Evolutionary conservation across 176 grass and related monocot species (phyloP), one percentile per base, ranked within the genome.

Genomic region (Microstegium vimineum): DNA sequence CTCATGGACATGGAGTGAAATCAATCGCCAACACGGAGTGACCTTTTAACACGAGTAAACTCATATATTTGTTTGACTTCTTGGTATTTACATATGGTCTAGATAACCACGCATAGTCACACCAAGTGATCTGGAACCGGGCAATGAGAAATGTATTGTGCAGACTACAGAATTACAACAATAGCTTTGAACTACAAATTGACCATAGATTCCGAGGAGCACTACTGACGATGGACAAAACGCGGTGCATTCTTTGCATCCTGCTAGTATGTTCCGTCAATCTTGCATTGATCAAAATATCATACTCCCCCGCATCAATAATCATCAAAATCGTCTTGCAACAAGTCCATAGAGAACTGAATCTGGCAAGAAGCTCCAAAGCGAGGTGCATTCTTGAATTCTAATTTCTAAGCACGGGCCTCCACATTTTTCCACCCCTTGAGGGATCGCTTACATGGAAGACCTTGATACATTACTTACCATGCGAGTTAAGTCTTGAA

Each of bases 401-500:
- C 75, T 71, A 66, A n/a, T 8, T 77, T 65, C 62, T 56, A 66
- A 17, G 12, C 17, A 34, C 25, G 33, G 43, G 15, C 0, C 52
- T 46, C 10, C 0, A 1, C 0, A 17, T 71, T 62, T 38, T 68
- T 2, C 32, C 6, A 15, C 67, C 63, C 9, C 59, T 54, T 60
- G 8, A 34, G 46, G 51, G 82, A 51, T 25, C 16, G 16, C 37
- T 61, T 86, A 94, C 83, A 90, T 92, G 52, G 85, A 90, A 45
- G 90, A 79, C 82, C 77, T 80, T 62, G 73, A 37, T 43, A 79
- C 68, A 66, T 83, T 89, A 27, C 82, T 90, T 71, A 93, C 57
- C 92, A 98, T 91, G 41, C 82, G 88, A 75, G 76, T 71, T 36
- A 98, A 78, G 71, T 94, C 90, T 83, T 98, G 95, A 56, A 93